Conservation (phyloP, 208 protist species). For the Angomonas desouzai region DNA sequence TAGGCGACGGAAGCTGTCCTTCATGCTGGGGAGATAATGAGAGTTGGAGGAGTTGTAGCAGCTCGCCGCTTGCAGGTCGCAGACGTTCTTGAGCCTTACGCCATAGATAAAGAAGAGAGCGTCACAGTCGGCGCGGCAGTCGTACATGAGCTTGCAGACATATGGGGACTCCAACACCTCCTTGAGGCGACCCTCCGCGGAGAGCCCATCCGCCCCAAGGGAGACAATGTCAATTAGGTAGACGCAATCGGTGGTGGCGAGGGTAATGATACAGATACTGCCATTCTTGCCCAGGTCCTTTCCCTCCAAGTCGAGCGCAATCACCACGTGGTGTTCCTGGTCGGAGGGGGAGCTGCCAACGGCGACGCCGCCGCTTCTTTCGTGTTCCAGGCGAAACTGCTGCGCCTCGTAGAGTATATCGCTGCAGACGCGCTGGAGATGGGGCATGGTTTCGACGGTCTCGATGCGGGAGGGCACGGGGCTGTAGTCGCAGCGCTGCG, state of each 20-base stretch:
- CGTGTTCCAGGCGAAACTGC: background rate
- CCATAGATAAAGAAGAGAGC: slow-evolving; percentile 50
- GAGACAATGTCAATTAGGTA: slow-evolving; percentile 57
- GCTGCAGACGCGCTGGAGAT: background rate
- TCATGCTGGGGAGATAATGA: slow-evolving; percentile 42
- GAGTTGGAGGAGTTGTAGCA: slow-evolving; percentile 17
- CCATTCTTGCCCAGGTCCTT: slow-evolving; percentile 36
- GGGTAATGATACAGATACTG: slow-evolving; percentile 54
- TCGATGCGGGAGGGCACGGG: background rate
- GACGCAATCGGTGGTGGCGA: slow-evolving; percentile 43
- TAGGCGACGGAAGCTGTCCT: slow-evolving; percentile 31
- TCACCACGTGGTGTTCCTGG: slow-evolving; percentile 15
- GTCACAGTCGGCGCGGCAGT: slow-evolving; percentile 60
- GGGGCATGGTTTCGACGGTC: background rate
- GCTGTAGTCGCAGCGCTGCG: background rate
- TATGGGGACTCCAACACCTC: slow-evolving; percentile 29
- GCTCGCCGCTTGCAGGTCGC: slow-evolving; percentile 45
- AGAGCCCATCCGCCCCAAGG: slow-evolving; percentile 30
- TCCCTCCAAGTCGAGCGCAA: slow-evolving; percentile 56
- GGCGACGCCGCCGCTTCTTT: background rate
- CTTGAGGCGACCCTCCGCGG: slow-evolving; percentile 13
- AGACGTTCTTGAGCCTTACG: slow-evolving; percentile 41
- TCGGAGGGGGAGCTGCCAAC: slow-evolving; percentile 2
- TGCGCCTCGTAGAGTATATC: slow-evolving; percentile 8
- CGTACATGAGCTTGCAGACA: slow-evolving; percentile 64